These are phyloP conservation scores for Cystobasidiaceae sp. DNA, from an alignment of 1,284 basidiomycete genomes.

Conservation along the genomic window DNA sequence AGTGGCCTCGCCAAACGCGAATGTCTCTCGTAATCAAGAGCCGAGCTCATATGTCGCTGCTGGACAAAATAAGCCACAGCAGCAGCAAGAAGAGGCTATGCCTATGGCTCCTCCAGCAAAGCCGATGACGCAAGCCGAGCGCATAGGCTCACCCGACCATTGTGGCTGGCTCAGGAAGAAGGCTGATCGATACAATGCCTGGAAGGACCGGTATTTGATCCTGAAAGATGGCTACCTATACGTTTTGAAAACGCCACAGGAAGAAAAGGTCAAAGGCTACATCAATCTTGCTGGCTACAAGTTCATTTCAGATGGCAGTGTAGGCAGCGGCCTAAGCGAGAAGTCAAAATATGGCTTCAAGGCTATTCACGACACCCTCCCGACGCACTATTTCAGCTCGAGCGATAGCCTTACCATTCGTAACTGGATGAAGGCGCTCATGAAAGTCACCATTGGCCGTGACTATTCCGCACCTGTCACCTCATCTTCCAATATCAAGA, in stretches of 20 bases:
- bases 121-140: conserved; percentile 59
- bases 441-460: conserved; percentile 94
- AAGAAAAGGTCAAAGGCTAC: conserved; percentile 91
- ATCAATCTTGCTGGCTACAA: conserved; percentile 89
- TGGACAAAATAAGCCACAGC: no score
- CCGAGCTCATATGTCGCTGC: no score
- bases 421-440: conserved; percentile 99
- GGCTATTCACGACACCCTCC: conserved; percentile 82
- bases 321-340: conserved; percentile 26
- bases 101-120: neutral
- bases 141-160: conserved; percentile 83
- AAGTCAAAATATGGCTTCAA: conserved; percentile 94
- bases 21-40: no score
- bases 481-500: conserved; percentile 94
- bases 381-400: conserved; percentile 84
- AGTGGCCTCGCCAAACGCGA: no score
- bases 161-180: conserved; percentile 94
- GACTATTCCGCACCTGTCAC: conserved; percentile 93
- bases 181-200: conserved; percentile 85
- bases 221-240: conserved; percentile 89
- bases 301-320: conserved; percentile 76
- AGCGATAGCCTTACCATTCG: conserved; percentile 77
- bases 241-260: conserved; percentile 73
- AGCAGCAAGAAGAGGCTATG: neutral
- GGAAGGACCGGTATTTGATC: conserved; percentile 92